Evolutionary conservation across 352 stramenopile species (phyloP), one percentile per base, ranked within the genome.

Genomic region (Phytophthora megakarya): DNA sequence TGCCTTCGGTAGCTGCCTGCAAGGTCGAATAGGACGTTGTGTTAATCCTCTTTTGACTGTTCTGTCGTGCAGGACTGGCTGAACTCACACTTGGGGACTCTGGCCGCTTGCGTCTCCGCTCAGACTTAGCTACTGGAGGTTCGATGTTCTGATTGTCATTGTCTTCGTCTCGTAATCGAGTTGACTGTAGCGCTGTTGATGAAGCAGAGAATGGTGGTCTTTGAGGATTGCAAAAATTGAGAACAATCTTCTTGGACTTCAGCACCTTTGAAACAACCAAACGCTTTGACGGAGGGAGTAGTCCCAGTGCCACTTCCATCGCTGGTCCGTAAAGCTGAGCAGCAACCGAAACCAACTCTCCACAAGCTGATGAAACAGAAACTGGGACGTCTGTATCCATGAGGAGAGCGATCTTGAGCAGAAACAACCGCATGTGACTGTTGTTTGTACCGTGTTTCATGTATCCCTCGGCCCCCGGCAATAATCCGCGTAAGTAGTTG

Each of bases 401-500:
- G 5, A 91, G 69, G 10, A 90, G 76, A 35, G 79, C 81, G 18
- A 93, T 72, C 52, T 90, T 92, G 5, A 78, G 76, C 26, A 95
- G 59, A 37, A 95, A 80, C 9, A 70, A 68, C 13, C 83, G 83
- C 76, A 93, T 88, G 54, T 88, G 73, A 26, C 72, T 84, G 42
- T 84, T 78, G 69, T 84, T 92, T 33, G 61, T 52, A 45, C 77
- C 80, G 38, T 91, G 75, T 21, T 78, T 75, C 48, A 92, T 78
- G 25, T 93, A 93, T 11, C 65, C 79, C 12, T 70, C 63, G 3
- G 81, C 76, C 8, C 47, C 46, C 5, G 83, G 84, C 10, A 95
- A 50, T 10, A 93, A 39, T 30, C 81, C 63, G 18, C 78, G 72
- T 15, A 95, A 45, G 37, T 88, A 95, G 28, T 86, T 62, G 59